Evolutionary conservation across 106 monocot species (phyloP).

Genomic region (Agapanthus africanus): DNA sequence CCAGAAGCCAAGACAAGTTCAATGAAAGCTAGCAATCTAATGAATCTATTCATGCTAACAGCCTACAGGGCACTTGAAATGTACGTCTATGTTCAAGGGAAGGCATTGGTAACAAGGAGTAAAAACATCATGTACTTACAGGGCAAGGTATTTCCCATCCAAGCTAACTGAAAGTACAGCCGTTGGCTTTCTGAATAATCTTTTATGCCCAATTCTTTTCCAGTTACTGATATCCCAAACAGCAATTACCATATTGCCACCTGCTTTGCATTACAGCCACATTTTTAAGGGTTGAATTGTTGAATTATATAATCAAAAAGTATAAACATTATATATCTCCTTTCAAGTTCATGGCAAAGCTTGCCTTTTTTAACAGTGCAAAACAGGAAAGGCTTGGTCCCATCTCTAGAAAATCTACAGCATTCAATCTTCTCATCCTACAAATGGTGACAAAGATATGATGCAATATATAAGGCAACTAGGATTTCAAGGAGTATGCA

Average conservation of each 20-base stretch:
- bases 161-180: conserved; percentile 82
- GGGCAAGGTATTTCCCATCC: conserved; percentile 87
- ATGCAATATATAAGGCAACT: not conserved
- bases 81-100: not conserved
- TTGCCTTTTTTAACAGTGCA: conserved; percentile 76
- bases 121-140: conserved; percentile 48
- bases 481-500: not conserved
- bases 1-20: not conserved
- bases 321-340: not conserved
- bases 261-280: conserved; percentile 24
- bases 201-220: conserved; percentile 87
- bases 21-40: not conserved
- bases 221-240: conserved; percentile 96
- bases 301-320: not conserved
- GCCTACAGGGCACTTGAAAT: not conserved
- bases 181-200: conserved; percentile 58
- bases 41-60: not conserved
- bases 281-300: not conserved
- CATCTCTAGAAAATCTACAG: conserved; percentile 95
- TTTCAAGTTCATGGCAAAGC: conserved; percentile 5
- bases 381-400: conserved; percentile 86
- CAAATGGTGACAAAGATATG: not conserved
- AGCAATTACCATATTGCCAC: conserved; percentile 37
- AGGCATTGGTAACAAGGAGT: not conserved
- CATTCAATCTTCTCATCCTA: conserved; percentile 98